A percentile compares a stretch with the other conserved stretches of the same genome.
These are phyloP conservation scores for Onygenales sp. DNA, from an alignment of 2,329 filamentous ascomycete genomes.

Conservation along the genomic window DNA sequence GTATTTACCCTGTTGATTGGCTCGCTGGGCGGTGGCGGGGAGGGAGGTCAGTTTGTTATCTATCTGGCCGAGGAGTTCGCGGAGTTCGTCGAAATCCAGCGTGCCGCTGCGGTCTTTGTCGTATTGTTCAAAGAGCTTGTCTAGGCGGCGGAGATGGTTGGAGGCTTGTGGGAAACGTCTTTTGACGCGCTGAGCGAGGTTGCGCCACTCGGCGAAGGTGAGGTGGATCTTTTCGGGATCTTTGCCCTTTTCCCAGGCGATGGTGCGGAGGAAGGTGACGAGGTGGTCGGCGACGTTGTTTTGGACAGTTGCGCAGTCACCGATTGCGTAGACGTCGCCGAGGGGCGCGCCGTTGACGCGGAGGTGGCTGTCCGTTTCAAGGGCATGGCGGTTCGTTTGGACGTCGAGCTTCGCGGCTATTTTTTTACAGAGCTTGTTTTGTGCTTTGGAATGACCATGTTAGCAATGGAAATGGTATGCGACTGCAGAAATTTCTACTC, in stretches of 20 bases:
- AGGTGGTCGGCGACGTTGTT: slow-evolving; percentile 94
- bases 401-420: slow-evolving; percentile 65
- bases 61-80: slow-evolving; percentile 81
- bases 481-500: slow-evolving; percentile 14
- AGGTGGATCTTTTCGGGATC: slow-evolving; percentile 83
- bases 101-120: slow-evolving; percentile 90
- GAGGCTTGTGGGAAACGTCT: slow-evolving; percentile 85
- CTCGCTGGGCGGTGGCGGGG: slow-evolving; percentile 89
- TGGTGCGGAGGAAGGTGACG: slow-evolving; percentile 74
- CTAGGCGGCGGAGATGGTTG: slow-evolving; percentile 76
- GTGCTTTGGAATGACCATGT: slow-evolving; percentile 37
- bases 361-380: slow-evolving; percentile 91
- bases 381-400: slow-evolving; percentile 81
- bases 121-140: slow-evolving; percentile 83
- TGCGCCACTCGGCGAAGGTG: slow-evolving; percentile 79
- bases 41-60: slow-evolving; percentile 90
- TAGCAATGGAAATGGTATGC: not conserved
- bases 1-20: slow-evolving; percentile 91
- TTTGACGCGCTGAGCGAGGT: slow-evolving; percentile 72
- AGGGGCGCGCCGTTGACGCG: slow-evolving; percentile 80
- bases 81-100: slow-evolving; percentile 85
- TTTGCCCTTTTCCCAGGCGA: slow-evolving; percentile 85
- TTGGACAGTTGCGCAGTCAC: slow-evolving; percentile 92
- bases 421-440: slow-evolving; percentile 68
- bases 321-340: slow-evolving; percentile 92